Evolutionary conservation across 352 stramenopile species (phyloP).

Genomic region (Phytopythium helicoides): DNA sequence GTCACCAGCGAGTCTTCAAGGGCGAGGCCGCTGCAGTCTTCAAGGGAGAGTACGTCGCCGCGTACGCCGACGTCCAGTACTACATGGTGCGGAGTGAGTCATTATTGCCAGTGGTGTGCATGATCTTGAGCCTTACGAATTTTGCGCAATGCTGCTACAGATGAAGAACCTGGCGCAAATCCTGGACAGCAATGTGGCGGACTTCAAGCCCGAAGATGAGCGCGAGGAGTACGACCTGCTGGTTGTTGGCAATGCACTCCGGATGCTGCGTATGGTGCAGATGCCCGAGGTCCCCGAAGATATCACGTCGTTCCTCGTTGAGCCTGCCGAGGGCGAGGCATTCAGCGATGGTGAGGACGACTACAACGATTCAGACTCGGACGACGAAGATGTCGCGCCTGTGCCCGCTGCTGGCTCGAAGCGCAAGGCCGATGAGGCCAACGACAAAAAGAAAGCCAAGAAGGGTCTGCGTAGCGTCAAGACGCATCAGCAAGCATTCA

Average conservation of each 20-base stretch:
- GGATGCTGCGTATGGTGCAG: conserved; percentile 66
- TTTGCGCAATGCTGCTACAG: conserved; percentile 14
- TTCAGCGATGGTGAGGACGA: conserved; percentile 36
- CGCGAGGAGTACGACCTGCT: conserved; percentile 39
- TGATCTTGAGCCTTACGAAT: background rate
- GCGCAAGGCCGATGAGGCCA: conserved; percentile 37
- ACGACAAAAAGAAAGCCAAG: conserved; percentile 28
- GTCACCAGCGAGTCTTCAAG: conserved; percentile 68
- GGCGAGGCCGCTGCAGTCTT: conserved; percentile 81
- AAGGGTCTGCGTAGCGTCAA: conserved; percentile 63
- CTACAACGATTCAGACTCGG: conserved; percentile 28
- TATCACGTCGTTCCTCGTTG: conserved; percentile 69
- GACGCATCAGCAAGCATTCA: conserved; percentile 76
- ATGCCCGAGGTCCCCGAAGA: conserved; percentile 64
- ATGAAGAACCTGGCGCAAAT: conserved; percentile 66
- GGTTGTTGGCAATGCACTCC: conserved; percentile 65
- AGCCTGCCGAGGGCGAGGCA: conserved; percentile 16
- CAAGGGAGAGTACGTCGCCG: conserved; percentile 81
- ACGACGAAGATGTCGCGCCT: conserved; percentile 31
- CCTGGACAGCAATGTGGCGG: conserved; percentile 29
- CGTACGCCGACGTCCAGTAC: conserved; percentile 87
- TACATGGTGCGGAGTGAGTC: conserved; percentile 75
- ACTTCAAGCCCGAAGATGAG: conserved; percentile 20
- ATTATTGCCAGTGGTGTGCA: background rate
- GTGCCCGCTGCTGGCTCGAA: conserved; percentile 33